Evolutionary conservation across 768 basidiomycete species (phyloP).

Genomic region (Amanita molliuscula): DNA sequence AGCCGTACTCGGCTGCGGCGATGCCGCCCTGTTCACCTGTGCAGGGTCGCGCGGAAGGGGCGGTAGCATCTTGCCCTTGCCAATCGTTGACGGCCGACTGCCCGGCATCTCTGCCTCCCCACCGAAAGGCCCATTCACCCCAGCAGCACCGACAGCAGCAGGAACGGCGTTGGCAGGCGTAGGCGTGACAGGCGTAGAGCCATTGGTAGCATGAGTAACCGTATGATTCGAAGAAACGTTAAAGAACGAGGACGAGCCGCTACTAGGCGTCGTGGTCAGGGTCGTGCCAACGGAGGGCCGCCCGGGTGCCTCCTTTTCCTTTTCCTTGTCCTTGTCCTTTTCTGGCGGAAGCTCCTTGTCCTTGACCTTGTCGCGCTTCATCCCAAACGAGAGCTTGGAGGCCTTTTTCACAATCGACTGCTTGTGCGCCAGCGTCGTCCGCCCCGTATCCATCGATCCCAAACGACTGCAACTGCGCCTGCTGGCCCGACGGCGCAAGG

Average conservation of each 20-base stretch:
- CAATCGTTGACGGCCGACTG: conserved; percentile 33
- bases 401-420: conserved; percentile 61
- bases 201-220: conserved; percentile 15
- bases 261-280: conserved; percentile 58
- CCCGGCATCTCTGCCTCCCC: conserved; percentile 15
- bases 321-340: conserved; percentile 32
- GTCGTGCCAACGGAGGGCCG: conserved; percentile 36
- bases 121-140: conserved; percentile 6
- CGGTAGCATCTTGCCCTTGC: conserved; percentile 58
- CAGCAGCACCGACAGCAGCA: too few species aligned
- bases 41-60: conserved; percentile 70
- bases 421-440: conserved; percentile 21
- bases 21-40: conserved; percentile 17
- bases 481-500: conserved; percentile 12
- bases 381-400: conserved; percentile 70
- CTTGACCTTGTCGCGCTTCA: conserved; percentile 43
- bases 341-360: conserved; percentile 27
- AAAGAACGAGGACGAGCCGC: conserved; percentile 79
- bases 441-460: conserved; percentile 42
- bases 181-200: conserved; percentile 6
- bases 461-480: conserved; percentile 29
- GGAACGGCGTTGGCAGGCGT: too few species aligned
- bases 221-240: conserved; percentile 56
- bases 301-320: conserved; percentile 19
- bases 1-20: conserved; percentile 28